A percentile compares a stretch with the other conserved stretches of the same genome.
Evolutionary conservation across 108 stramenopile species (phyloP).

Genomic region (Poteriospumella lacustris): DNA sequence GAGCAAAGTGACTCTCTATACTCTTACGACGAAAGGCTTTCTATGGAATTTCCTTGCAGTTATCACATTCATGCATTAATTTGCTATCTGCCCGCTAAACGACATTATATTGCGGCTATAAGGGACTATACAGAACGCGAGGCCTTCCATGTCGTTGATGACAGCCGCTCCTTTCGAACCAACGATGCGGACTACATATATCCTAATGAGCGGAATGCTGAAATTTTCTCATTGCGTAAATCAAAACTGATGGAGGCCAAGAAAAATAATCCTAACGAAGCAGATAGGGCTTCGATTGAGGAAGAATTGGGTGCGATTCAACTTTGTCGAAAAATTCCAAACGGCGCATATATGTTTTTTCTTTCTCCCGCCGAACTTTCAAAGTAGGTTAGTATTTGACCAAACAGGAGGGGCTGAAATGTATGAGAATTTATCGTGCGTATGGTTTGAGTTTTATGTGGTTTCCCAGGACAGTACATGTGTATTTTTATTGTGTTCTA

Average conservation of each 20-base stretch:
- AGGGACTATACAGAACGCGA: conserved; percentile 6
- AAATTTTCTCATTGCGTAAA: conserved; percentile 9
- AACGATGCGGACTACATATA: conserved; percentile 7
- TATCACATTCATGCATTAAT: conserved; percentile 9
- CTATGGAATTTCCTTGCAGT: conserved; percentile 7
- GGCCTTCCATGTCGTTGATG: conserved; percentile 6
- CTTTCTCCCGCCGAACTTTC: conserved; percentile 6
- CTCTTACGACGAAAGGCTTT: conserved; percentile 7
- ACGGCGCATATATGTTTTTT: conserved; percentile 8
- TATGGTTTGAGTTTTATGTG: conserved; percentile 8
- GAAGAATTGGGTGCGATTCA: conserved; percentile 7
- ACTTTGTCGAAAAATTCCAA: conserved; percentile 8
- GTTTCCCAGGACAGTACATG: conserved; percentile 6
- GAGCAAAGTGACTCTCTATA: conserved; percentile 7
- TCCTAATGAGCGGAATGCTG: conserved; percentile 6
- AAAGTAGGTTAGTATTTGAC: conserved; percentile 8
- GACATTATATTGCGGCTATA: conserved; percentile 8
- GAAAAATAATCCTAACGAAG: conserved; percentile 8
- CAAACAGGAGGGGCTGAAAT: conserved; percentile 6
- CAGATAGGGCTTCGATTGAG: conserved; percentile 6
- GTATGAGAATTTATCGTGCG: conserved; percentile 7
- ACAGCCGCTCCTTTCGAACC: conserved; percentile 2
- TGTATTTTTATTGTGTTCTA: conserved; percentile 9
- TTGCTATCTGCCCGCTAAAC: conserved; percentile 6
- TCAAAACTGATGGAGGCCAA: conserved; percentile 7